phyloP scores from a whole-genome alignment of 139 green algal species.

The Micractinium conductrix region DNA sequence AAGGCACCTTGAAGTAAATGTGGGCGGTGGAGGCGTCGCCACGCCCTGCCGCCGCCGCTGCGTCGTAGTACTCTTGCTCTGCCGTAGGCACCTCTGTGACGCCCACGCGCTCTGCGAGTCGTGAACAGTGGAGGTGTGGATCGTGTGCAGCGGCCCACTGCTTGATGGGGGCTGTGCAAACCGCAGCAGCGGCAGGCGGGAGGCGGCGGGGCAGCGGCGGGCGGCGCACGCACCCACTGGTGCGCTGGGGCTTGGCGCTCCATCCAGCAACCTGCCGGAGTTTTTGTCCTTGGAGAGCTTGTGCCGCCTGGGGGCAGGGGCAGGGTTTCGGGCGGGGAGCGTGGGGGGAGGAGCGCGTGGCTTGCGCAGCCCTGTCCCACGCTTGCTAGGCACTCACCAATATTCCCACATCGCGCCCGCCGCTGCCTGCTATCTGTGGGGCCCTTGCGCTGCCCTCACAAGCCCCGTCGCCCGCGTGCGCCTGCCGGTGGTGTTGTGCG shows the following conservation, averaged over 20 bases:
- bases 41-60: background rate
- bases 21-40: conserved; percentile 27
- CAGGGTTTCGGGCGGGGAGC: too few species aligned
- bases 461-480: too few species aligned
- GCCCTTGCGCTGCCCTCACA: background rate
- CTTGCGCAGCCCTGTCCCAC: too few species aligned
- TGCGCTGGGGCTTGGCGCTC: background rate
- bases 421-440: background rate
- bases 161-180: background rate
- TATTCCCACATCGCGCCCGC: conserved; percentile 41
- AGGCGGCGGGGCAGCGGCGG: background rate
- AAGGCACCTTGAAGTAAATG: conserved; percentile 32
- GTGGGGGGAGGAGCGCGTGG: too few species aligned
- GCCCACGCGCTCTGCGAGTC: background rate
- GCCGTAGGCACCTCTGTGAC: background rate
- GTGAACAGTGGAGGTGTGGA: background rate
- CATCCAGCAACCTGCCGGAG: background rate
- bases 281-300: conserved; percentile 27
- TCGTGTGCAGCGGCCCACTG: background rate
- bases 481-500: too few species aligned
- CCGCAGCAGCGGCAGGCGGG: background rate
- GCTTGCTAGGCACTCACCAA: background rate
- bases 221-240: background rate
- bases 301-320: conserved; percentile 17
- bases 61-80: conserved; percentile 25